These are phyloP conservation scores for Hysterangium stoloniferum DNA, from an alignment of 768 basidiomycete genomes.

Conservation along the genomic window DNA sequence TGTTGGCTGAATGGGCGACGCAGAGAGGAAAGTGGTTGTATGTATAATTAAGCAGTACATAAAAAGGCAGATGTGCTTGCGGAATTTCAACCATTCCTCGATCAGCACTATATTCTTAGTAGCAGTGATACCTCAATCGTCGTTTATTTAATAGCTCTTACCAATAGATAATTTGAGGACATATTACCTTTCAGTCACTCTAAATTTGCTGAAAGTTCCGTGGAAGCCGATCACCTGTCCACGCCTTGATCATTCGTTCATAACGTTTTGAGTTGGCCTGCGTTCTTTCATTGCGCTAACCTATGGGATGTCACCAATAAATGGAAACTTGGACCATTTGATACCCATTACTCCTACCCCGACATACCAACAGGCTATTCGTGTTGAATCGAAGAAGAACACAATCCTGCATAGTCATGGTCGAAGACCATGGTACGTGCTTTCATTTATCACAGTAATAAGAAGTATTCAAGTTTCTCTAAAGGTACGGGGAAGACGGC, in stretches of 20 bases:
- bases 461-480: constrained; percentile 11
- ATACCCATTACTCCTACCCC: too few species aligned
- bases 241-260: too few species aligned
- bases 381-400: constrained; percentile 45
- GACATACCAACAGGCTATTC: too few species aligned
- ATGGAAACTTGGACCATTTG: neutral
- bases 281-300: neutral
- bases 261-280: too few species aligned
- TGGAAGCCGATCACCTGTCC: too few species aligned
- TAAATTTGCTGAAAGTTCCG: too few species aligned
- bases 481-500: constrained; percentile 76
- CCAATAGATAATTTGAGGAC: too few species aligned
- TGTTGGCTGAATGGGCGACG: constrained; percentile 47
- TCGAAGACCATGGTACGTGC: constrained; percentile 66
- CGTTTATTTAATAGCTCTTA: too few species aligned
- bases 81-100: constrained; percentile 11
- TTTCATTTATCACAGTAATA: too few species aligned
- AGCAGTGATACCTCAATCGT: too few species aligned
- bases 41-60: constrained; percentile 32
- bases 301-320: neutral
- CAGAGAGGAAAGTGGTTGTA: constrained; percentile 54
- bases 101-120: neutral
- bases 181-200: too few species aligned
- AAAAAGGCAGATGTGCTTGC: neutral
- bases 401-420: constrained; percentile 78